Conservation (phyloP, 1,139 yeast genomes). For the Candida sp. region DNA sequence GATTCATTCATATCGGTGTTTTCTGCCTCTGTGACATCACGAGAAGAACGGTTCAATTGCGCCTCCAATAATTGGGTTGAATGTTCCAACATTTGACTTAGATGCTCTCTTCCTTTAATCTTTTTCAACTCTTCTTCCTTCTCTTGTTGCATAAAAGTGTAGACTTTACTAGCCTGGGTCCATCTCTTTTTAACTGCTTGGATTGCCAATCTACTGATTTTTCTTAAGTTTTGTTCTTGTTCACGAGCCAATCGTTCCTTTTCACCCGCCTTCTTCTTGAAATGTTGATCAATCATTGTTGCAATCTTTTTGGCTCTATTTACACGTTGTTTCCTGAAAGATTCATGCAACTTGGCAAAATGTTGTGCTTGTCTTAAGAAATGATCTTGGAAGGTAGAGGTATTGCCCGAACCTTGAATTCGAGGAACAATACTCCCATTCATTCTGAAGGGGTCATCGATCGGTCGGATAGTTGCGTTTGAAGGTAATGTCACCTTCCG, state of each 20-base stretch:
- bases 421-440: slow-evolving; percentile 39
- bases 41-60: slow-evolving; percentile 50
- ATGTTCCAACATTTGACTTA: slow-evolving; percentile 86
- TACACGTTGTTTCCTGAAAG: slow-evolving; percentile 61
- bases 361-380: slow-evolving; percentile 72
- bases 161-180: slow-evolving; percentile 87
- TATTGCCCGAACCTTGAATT: slow-evolving; percentile 35
- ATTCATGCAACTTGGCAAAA: slow-evolving; percentile 70
- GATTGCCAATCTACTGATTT: slow-evolving; percentile 74
- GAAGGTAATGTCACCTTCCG: slow-evolving; percentile 48
- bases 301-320: slow-evolving; percentile 74
- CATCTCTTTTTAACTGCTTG: slow-evolving; percentile 89
- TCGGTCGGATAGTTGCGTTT: slow-evolving; percentile 33
- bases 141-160: slow-evolving; percentile 45
- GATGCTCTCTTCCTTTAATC: slow-evolving; percentile 80
- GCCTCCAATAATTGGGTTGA: slow-evolving; percentile 90
- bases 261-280: slow-evolving; percentile 82
- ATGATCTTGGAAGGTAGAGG: slow-evolving; percentile 66
- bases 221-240: slow-evolving; percentile 62
- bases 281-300: slow-evolving; percentile 81
- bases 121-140: slow-evolving; percentile 70
- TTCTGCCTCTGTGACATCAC: slow-evolving; percentile 17
- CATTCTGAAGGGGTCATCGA: slow-evolving; percentile 38
- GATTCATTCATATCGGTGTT: slow-evolving; percentile 12
- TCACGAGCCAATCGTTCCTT: slow-evolving; percentile 77